Conservation (phyloP, 2,329 filamentous ascomycete species). For the Trichoderma semiorbis region DNA sequence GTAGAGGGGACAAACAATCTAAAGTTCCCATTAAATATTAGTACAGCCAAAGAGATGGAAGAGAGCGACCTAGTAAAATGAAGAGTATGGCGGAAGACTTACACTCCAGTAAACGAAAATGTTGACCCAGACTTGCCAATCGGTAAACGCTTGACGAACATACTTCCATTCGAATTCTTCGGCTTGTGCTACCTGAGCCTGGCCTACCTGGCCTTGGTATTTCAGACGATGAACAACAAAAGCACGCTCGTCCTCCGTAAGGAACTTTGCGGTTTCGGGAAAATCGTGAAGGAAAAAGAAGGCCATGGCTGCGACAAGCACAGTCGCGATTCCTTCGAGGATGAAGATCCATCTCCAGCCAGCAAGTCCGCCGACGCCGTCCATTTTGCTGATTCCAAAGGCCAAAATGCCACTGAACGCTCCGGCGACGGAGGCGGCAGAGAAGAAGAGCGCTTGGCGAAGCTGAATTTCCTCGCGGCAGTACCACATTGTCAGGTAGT, state of each 20-base stretch:
- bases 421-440: conserved; percentile 73
- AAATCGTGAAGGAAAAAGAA: conserved; percentile 78
- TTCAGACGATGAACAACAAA: conserved; percentile 69
- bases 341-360: conserved; percentile 68
- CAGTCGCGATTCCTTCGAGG: conserved; percentile 66
- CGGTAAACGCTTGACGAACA: conserved; percentile 66
- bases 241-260: conserved; percentile 66
- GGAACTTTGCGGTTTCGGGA: conserved; percentile 72
- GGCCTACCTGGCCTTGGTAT: conserved; percentile 50
- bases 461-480: conserved; percentile 54
- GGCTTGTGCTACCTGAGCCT: conserved; percentile 53
- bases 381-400: conserved; percentile 67
- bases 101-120: conserved; percentile 64
- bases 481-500: conserved; percentile 58
- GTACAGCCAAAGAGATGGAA: neutral
- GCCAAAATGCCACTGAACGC: conserved; percentile 72
- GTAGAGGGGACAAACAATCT: conserved; percentile 54
- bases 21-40: conserved; percentile 11
- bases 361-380: conserved; percentile 56
- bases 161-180: conserved; percentile 76
- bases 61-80: neutral
- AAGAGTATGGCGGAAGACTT: conserved; percentile 29
- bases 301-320: conserved; percentile 61
- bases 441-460: conserved; percentile 72
- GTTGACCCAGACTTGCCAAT: conserved; percentile 73